phyloP scores from a whole-genome alignment of 257 asterid genomes.

The Hygrophila difformis region DNA sequence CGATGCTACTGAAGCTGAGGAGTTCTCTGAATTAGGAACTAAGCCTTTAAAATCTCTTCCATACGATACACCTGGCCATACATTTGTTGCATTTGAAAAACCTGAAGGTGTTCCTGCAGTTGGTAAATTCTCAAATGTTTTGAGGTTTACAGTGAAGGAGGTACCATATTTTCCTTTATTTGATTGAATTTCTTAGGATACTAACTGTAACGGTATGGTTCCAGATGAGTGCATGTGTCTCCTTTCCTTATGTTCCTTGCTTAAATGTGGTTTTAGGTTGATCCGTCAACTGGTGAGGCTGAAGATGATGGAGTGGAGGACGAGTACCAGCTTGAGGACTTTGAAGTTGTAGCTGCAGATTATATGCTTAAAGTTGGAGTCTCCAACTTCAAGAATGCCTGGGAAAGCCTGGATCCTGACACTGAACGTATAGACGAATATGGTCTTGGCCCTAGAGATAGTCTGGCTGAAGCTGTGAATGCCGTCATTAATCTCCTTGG shows the following conservation, averaged over 20 bases:
- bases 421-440: conserved; percentile 78
- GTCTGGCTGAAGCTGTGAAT: conserved; percentile 78
- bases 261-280: conserved; percentile 51
- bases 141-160: conserved; percentile 90
- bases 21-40: conserved; percentile 74
- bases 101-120: conserved; percentile 85
- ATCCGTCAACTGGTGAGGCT: conserved; percentile 83
- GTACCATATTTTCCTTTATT: conserved; percentile 33
- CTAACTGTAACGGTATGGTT: neutral
- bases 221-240: neutral
- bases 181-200: neutral
- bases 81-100: conserved; percentile 91
- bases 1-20: conserved; percentile 97
- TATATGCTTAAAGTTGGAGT: conserved; percentile 85
- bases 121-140: conserved; percentile 81
- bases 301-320: conserved; percentile 98
- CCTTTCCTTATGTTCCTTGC: conserved; percentile 10
- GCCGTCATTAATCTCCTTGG: conserved; percentile 90
- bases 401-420: conserved; percentile 86
- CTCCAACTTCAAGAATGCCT: conserved; percentile 91
- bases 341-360: conserved; percentile 89
- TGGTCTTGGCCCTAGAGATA: conserved; percentile 96
- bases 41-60: conserved; percentile 83
- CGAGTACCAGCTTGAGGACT: conserved; percentile 94
- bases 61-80: conserved; percentile 83